A percentile compares a stretch with the other conserved stretches of the same genome.
These are phyloP conservation scores for Leptoxyphium fumago DNA, from an alignment of 2,329 filamentous ascomycete species.

Conservation along the genomic window DNA sequence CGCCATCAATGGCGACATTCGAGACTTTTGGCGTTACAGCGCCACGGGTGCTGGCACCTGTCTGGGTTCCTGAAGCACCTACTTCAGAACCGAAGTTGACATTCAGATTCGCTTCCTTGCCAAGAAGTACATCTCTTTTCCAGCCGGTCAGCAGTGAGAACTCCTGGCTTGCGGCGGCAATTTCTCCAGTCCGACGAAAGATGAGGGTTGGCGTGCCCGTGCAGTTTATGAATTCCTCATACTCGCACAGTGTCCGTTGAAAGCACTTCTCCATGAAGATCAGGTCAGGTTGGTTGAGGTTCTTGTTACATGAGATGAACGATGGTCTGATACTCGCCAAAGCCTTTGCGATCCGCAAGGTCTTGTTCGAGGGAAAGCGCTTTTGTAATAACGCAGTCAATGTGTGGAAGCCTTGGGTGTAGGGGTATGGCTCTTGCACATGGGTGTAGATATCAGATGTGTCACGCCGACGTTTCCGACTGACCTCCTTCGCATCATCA, in stretches of 20 bases:
- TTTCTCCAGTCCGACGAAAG: constrained; percentile 79
- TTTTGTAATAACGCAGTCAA: constrained; percentile 67
- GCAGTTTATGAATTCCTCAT: constrained; percentile 81
- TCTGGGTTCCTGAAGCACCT: constrained; percentile 21
- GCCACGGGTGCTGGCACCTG: constrained; percentile 31
- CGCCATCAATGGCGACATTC: constrained; percentile 15
- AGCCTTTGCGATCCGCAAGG: constrained; percentile 70
- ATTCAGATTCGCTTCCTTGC: constrained; percentile 76
- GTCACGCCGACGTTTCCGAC: constrained; percentile 45
- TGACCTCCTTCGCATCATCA: constrained; percentile 12
- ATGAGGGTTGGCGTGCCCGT: constrained; percentile 85
- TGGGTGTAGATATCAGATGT: constrained; percentile 77
- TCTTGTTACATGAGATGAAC: constrained; percentile 81
- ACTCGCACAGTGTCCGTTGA: constrained; percentile 81
- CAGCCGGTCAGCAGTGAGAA: constrained; percentile 93
- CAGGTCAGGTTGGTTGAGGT: constrained; percentile 74
- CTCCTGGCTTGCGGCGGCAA: constrained; percentile 92
- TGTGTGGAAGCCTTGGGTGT: constrained; percentile 79
- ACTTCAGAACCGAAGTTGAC: constrained; percentile 51
- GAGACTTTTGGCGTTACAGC: constrained; percentile 31
- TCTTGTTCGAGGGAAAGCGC: constrained; percentile 64
- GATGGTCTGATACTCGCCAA: constrained; percentile 82
- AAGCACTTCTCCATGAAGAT: constrained; percentile 98
- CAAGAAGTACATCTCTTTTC: constrained; percentile 77
- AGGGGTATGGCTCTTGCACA: constrained; percentile 82